phyloP scores from a whole-genome alignment of 139 green algal genomes.

The Yamagishiella unicocca region DNA sequence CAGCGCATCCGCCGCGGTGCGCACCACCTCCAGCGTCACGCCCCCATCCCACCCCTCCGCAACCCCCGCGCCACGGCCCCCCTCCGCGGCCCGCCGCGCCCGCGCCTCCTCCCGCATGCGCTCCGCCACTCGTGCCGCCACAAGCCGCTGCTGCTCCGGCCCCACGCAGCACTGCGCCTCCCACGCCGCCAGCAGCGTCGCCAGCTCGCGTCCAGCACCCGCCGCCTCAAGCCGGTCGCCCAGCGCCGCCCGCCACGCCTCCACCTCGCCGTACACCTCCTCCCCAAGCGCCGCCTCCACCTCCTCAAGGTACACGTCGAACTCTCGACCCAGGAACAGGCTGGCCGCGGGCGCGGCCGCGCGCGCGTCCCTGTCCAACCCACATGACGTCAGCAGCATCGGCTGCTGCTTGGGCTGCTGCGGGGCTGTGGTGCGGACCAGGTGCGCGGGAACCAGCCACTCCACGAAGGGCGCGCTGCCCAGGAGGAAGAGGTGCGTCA shows the following conservation, averaged over 20 bases:
- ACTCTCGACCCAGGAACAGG: slow-evolving; percentile 22
- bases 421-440: slow-evolving; percentile 1
- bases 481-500: slow-evolving; percentile 17
- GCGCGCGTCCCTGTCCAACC: neutral
- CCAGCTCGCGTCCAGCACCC: slow-evolving; percentile 18
- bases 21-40: slow-evolving; percentile 26
- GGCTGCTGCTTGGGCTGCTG: neutral
- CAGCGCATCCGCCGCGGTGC: neutral
- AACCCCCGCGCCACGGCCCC: neutral
- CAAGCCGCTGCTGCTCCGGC: neutral
- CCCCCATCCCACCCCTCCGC: neutral
- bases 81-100: no score
- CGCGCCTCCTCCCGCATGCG: neutral
- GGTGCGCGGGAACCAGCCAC: slow-evolving; percentile 32
- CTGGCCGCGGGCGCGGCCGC: neutral
- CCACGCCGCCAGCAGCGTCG: slow-evolving; percentile 11
- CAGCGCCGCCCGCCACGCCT: slow-evolving; percentile 26
- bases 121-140: slow-evolving; percentile 13
- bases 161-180: slow-evolving; percentile 22
- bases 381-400: slow-evolving; percentile 26
- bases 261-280: neutral
- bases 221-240: slow-evolving; percentile 14
- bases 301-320: slow-evolving; percentile 37
- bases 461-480: slow-evolving; percentile 31
- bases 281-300: slow-evolving; percentile 29